Conservation (phyloP, 331 rosid genomes). For the Telfairia occidentalis region DNA sequence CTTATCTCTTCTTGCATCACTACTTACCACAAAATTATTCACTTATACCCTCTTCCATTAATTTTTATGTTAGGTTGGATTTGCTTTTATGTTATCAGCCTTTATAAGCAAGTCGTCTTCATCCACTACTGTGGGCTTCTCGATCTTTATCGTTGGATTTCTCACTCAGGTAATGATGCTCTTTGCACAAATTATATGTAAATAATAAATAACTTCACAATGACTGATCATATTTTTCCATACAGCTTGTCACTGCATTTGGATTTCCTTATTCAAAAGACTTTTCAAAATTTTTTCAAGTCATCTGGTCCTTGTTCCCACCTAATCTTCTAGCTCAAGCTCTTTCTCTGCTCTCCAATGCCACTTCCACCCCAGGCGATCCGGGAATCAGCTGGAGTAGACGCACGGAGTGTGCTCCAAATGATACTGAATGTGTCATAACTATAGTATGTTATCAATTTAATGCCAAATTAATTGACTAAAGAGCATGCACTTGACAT, state of each 20-base stretch:
- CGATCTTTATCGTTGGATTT: conserved; percentile 49
- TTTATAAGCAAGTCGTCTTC: conserved; percentile 69
- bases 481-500: background rate
- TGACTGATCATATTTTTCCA: conserved; percentile 11
- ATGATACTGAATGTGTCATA: conserved; percentile 33
- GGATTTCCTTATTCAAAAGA: conserved; percentile 40
- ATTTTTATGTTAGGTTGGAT: conserved; percentile 47
- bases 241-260: conserved; percentile 40
- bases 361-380: conserved; percentile 41
- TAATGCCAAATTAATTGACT: background rate
- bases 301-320: conserved; percentile 67
- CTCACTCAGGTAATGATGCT: conserved; percentile 58
- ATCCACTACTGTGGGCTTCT: conserved; percentile 63
- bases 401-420: conserved; percentile 37
- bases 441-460: conserved; percentile 47
- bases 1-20: background rate
- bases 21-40: background rate
- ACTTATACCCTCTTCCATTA: background rate
- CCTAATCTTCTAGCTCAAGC: conserved; percentile 77
- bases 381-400: conserved; percentile 67
- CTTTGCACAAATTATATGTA: background rate
- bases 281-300: conserved; percentile 14
- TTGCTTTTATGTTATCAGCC: conserved; percentile 76
- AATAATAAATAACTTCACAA: conserved; percentile 9
- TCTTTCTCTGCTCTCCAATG: conserved; percentile 39